Base-by-base conservation (phyloP, 2,329 filamentous ascomycete genomes). In the Hypoxylon sp. region DNA sequence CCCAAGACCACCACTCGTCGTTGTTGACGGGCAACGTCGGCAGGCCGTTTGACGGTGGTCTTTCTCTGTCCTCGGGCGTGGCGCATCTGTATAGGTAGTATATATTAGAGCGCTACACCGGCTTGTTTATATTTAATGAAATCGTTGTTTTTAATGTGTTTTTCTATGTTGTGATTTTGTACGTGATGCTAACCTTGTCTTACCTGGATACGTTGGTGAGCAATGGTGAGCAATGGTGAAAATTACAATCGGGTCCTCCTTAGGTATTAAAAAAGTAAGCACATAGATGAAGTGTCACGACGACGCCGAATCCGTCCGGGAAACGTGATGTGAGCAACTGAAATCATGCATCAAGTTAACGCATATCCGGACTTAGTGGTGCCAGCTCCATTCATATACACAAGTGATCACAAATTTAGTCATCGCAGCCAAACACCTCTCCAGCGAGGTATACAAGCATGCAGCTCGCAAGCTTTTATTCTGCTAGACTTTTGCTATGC, bases 81-180 rank as follows among this genome's bases (percentile, higher is more conserved):
- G 51, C 26, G 63, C 51, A 33, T 58, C 52, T 54, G 53, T 67
- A 67, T 68, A 54, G 52, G 51, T 44, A 51, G 39, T 66, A 61
- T 65, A 68, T 37, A 56, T 44, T 53, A 65, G 56, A 65, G 50
- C 33, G 37, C 39, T 46, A 59, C 26, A 31, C 29, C 22, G 48
- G 37, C 37, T 31, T 66, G 52, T 61, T 52, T 65, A 57, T 67
- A 63, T 57, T 37, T 29, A 66, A 52, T 53, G 17, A 67, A 63
- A 42, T 42, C 31, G 44, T 52, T 47, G 29, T 51, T 51, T 17
- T 37, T 17, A n/a, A 42, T 17, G 9, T 29, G 11, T n/a, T n/a
- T 8, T 59, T 22, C 3, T n/a, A 19, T 51, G 14, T 17, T 35
- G 19, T 37, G 24, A 19, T 33, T 3, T 37, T 22, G 4, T 13